phyloP scores from a whole-genome alignment of 140 eudicot species.

The Oenanthe javanica region DNA sequence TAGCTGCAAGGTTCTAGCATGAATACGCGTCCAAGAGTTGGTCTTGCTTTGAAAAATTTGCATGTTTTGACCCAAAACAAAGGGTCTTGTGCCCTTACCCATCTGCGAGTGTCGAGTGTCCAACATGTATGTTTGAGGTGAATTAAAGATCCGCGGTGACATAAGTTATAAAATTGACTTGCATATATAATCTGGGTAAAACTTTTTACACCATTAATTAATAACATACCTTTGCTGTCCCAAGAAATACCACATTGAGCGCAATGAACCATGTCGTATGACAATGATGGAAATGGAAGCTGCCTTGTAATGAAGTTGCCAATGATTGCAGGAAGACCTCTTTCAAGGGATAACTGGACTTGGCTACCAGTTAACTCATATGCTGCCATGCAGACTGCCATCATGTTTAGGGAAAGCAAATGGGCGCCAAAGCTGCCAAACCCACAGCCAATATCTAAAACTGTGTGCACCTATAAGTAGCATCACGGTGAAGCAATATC shows the following conservation, averaged over 20 bases:
- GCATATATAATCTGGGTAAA: neutral
- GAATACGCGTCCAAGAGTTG: neutral
- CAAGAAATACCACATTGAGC: conserved; percentile 96
- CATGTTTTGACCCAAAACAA: neutral
- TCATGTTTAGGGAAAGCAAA: conserved; percentile 69
- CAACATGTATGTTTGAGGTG: neutral
- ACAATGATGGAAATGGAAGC: conserved; percentile 90
- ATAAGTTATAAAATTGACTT: neutral
- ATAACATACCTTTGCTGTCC: conserved; percentile 74
- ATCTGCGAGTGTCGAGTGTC: neutral
- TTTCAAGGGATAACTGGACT: conserved; percentile 93
- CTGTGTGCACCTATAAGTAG: conserved; percentile 58
- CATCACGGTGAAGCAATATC: conserved; percentile 5
- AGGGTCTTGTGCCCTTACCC: neutral
- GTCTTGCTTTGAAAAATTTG: neutral
- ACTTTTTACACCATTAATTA: neutral
- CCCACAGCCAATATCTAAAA: conserved; percentile 93
- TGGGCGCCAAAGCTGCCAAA: conserved; percentile 99
- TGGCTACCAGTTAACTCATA: conserved; percentile 95
- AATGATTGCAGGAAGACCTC: conserved; percentile 97
- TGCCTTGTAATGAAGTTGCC: conserved; percentile 83
- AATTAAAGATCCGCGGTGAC: neutral
- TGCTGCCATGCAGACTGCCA: conserved; percentile 88
- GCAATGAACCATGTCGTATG: conserved; percentile 96
- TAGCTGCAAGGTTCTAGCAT: neutral